phyloP scores from a whole-genome alignment of 495 filamentous ascomycete species.

The Peziza echinospora region DNA sequence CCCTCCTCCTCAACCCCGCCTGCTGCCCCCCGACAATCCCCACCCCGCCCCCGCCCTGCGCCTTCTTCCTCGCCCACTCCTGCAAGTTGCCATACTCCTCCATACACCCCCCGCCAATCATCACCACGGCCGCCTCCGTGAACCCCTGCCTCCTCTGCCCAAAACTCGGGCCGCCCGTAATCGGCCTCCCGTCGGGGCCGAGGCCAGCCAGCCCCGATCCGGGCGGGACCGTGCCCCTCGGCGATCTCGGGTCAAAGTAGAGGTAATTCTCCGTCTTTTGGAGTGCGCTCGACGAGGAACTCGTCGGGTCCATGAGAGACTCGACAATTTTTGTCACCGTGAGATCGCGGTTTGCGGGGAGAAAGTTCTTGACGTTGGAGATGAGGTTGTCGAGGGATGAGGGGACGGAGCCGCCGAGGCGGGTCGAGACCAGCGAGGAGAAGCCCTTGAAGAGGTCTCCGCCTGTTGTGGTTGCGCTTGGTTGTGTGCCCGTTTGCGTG shows the following conservation, averaged over 20 bases:
- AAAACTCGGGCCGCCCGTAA: conserved; percentile 53
- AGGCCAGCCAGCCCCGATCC: conserved; percentile 29
- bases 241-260: conserved; percentile 92
- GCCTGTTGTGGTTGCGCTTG: conserved; percentile 32
- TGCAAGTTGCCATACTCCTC: conserved; percentile 97
- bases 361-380: conserved; percentile 96
- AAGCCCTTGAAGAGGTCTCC: conserved; percentile 70
- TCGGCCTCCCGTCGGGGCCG: conserved; percentile 22
- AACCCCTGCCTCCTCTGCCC: conserved; percentile 86
- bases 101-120: conserved; percentile 92
- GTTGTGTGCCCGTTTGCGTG: conserved; percentile 36
- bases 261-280: conserved; percentile 94
- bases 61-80: conserved; percentile 71
- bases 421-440: conserved; percentile 54
- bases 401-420: conserved; percentile 62
- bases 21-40: conserved; percentile 35
- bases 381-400: conserved; percentile 89
- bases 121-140: conserved; percentile 88
- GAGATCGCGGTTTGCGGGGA: conserved; percentile 83
- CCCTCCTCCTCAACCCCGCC: conserved; percentile 40
- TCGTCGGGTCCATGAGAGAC: conserved; percentile 88
- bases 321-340: conserved; percentile 96
- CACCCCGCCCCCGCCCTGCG: conserved; percentile 78
- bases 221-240: conserved; percentile 73
- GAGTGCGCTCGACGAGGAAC: conserved; percentile 74